Evolutionary conservation across 176 grass and related monocot genomes (phyloP), one percentile per base, ranked within the genome.

Genomic region (Chloris gayana): DNA sequence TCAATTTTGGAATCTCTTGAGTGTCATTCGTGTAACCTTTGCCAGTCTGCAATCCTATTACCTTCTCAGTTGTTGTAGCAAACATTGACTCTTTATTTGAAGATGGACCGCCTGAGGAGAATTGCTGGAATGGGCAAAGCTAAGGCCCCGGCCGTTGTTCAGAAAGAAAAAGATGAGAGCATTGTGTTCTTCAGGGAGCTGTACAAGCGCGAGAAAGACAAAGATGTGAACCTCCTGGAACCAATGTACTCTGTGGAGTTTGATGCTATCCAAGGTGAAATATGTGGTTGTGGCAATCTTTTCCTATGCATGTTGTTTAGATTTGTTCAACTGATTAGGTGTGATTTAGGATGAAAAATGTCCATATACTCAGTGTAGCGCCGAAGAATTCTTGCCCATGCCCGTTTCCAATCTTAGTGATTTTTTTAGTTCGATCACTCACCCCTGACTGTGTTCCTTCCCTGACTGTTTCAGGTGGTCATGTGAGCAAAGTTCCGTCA

Each of bases 141-240:
- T 25, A 83, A 83, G 24, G 76, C 3, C 19, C 38, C 76, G 7
- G 31, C 47, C 4, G 71, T 30, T 3, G 37, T 82, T 47, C 85
- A 84, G 31, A 76, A 71, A 64, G 76, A 92, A 10, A 78, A 84
- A 65, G 91, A 93, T 35, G 91, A 89, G 81, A 89, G 87, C 38
- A 17, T 93, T 25, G 41, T 89, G 56, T 82, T 89, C 80, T 93
- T 93, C 80, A 73, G 81, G 49, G 91, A 93, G 81, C 47, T 93
- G 45, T 69, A 78, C 59, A 80, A 84, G 51, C 87, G 73, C 6
- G 91, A 93, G 44, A 83, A 90, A 31, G 65, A 83, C 19, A 80
- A 47, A 67, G 85, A 82, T 79, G 58, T 90, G 30, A 87, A 84
- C 70, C 87, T 93, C 53, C 73, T 93, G 62, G 85, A 93, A 47